These are phyloP conservation scores for Yamadazyma membranifaciens DNA, from an alignment of 1,139 yeast species.

Conservation along the genomic window DNA sequence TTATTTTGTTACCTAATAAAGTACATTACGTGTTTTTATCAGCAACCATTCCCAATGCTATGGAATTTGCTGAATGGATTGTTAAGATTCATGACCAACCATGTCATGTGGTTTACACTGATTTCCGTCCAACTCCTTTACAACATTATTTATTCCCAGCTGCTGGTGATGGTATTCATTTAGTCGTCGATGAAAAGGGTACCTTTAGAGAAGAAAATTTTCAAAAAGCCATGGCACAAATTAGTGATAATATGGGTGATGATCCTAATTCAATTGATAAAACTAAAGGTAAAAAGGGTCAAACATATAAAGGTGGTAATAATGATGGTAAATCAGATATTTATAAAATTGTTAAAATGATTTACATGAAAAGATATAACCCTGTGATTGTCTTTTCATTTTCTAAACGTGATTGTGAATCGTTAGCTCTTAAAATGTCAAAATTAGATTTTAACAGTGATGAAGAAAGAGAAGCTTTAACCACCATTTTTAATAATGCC, in stretches of 20 bases:
- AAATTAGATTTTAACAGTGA: conserved; percentile 90
- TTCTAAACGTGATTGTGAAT: conserved; percentile 94
- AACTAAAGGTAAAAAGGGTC: conserved; percentile 71
- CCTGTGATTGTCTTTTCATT: conserved; percentile 98
- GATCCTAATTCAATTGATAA: conserved; percentile 64
- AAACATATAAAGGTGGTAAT: conserved; percentile 86
- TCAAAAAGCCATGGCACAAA: conserved; percentile 96
- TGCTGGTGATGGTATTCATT: conserved; percentile 94
- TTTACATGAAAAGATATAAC: conserved; percentile 90
- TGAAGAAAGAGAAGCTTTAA: conserved; percentile 86
- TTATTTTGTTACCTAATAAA: conserved; percentile 91
- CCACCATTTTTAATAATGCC: conserved; percentile 88
- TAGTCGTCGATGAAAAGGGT: conserved; percentile 97
- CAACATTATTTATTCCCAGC: conserved; percentile 97
- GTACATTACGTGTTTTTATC: conserved; percentile 85
- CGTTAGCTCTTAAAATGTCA: conserved; percentile 90
- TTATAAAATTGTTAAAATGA: conserved; percentile 95
- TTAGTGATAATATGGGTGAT: conserved; percentile 79
- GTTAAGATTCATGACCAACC: conserved; percentile 94
- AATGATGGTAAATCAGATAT: conserved; percentile 87
- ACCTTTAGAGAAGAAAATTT: conserved; percentile 95
- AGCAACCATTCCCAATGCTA: conserved; percentile 97
- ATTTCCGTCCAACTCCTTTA: conserved; percentile 97
- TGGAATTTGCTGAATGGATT: conserved; percentile 99
- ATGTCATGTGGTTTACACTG: conserved; percentile 97